These are phyloP conservation scores for Pyricularia sp. DNA, from an alignment of 2,329 filamentous ascomycete genomes.

Conservation along the genomic window DNA sequence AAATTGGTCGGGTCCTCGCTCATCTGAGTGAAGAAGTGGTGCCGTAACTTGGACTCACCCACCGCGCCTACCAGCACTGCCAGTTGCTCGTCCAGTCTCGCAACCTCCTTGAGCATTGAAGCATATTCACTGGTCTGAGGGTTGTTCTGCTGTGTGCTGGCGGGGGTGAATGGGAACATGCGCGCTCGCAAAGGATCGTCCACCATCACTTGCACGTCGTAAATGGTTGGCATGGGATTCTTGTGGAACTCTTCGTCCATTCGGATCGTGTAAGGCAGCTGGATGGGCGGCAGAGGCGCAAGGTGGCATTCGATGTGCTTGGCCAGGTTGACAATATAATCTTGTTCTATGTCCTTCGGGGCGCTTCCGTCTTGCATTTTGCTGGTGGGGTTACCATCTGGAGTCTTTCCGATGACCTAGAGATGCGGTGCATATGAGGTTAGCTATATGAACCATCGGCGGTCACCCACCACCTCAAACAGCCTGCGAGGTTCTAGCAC, in stretches of 20 bases:
- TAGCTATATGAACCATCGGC: neutral
- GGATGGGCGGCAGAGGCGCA: constrained; percentile 68
- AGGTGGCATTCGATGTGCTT: constrained; percentile 75
- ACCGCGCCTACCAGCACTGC: constrained; percentile 76
- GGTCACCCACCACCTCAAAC: neutral
- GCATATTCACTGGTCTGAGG: constrained; percentile 55
- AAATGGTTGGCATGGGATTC: constrained; percentile 69
- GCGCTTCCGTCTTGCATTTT: neutral
- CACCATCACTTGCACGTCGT: constrained; percentile 78
- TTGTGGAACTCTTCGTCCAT: constrained; percentile 79
- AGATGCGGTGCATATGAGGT: neutral
- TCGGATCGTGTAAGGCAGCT: constrained; percentile 85
- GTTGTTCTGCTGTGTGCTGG: constrained; percentile 42
- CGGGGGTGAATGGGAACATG: constrained; percentile 56
- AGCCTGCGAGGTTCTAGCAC: constrained; percentile 15
- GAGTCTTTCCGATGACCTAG: constrained; percentile 55
- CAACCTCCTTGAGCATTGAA: constrained; percentile 65
- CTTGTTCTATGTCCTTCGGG: constrained; percentile 16
- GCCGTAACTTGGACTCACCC: constrained; percentile 77
- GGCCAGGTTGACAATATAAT: constrained; percentile 78
- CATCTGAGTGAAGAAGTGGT: constrained; percentile 74
- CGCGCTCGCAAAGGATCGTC: constrained; percentile 71
- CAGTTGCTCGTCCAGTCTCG: constrained; percentile 73
- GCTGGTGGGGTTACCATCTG: neutral
- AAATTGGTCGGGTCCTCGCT: constrained; percentile 77